Conservation (phyloP, 768 basidiomycete species). For the Lanmaoa pseudosensibilis region DNA sequence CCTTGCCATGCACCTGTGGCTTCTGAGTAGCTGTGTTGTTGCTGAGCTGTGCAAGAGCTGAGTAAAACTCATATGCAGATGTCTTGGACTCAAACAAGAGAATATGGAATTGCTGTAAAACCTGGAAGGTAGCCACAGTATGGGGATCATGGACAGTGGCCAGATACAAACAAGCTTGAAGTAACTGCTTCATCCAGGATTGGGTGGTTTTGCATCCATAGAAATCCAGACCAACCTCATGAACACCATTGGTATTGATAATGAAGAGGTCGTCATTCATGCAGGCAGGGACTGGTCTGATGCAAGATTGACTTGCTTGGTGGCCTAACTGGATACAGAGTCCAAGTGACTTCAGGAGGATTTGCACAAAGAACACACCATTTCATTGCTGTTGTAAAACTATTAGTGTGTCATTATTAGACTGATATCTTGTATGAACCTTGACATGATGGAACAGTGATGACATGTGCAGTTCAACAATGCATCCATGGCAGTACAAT, state of each 20-base stretch:
- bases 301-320: conserved; percentile 11
- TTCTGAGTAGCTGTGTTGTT: background rate
- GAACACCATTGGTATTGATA: conserved; percentile 21
- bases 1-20: background rate
- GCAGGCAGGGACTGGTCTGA: background rate
- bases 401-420: background rate
- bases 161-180: conserved; percentile 33
- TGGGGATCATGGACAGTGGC: conserved; percentile 29
- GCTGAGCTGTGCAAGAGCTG: conserved; percentile 11
- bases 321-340: conserved; percentile 29
- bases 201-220: conserved; percentile 30
- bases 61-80: conserved; percentile 36
- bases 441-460: conserved; percentile 18
- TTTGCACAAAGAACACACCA: conserved; percentile 13
- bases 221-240: conserved; percentile 29
- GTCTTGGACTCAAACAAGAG: conserved; percentile 34
- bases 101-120: conserved; percentile 34
- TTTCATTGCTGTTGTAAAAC: conserved; percentile 13
- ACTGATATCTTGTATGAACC: background rate
- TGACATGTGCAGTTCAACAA: conserved; percentile 5
- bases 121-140: conserved; percentile 32
- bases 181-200: conserved; percentile 28
- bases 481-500: conserved; percentile 9
- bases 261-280: conserved; percentile 26
- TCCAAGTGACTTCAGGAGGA: conserved; percentile 22